Evolutionary conservation across 257 asterid species (phyloP).

Genomic region (Penstemon barbatus): DNA sequence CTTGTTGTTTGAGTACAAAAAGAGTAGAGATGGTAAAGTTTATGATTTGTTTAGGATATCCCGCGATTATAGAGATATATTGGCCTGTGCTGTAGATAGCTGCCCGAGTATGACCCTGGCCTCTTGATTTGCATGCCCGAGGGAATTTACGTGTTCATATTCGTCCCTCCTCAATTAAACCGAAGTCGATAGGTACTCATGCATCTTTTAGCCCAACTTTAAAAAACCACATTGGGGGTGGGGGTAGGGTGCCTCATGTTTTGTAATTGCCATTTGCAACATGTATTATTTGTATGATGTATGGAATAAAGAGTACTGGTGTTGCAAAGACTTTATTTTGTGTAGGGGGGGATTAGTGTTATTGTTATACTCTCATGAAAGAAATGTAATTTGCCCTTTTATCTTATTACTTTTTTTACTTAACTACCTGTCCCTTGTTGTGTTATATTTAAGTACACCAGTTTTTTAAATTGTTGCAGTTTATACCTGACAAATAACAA

Average conservation of each 20-base stretch:
- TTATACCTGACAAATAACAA: too few species aligned
- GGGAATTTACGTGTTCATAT: not conserved
- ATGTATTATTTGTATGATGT: not conserved
- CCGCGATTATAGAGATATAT: constrained; percentile 83
- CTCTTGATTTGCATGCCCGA: constrained; percentile 32
- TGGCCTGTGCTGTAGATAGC: constrained; percentile 83
- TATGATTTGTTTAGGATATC: constrained; percentile 80
- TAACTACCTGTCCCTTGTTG: too few species aligned
- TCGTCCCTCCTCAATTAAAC: not conserved
- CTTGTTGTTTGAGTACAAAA: constrained; percentile 82
- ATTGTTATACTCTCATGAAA: not conserved
- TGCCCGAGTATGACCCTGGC: constrained; percentile 80
- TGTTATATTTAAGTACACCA: too few species aligned
- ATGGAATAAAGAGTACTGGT: not conserved
- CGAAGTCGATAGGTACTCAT: not conserved
- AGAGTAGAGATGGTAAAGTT: constrained; percentile 77
- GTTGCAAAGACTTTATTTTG: not conserved
- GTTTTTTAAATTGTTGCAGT: too few species aligned
- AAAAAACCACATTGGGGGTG: not conserved
- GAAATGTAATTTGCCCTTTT: too few species aligned
- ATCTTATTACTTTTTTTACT: too few species aligned
- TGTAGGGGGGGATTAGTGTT: not conserved
- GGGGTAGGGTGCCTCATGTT: not conserved
- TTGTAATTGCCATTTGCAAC: not conserved
- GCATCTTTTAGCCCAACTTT: constrained; percentile 6